phyloP scores from a whole-genome alignment of 805 yeast genomes.

The Kodamaea neixiangensis region DNA sequence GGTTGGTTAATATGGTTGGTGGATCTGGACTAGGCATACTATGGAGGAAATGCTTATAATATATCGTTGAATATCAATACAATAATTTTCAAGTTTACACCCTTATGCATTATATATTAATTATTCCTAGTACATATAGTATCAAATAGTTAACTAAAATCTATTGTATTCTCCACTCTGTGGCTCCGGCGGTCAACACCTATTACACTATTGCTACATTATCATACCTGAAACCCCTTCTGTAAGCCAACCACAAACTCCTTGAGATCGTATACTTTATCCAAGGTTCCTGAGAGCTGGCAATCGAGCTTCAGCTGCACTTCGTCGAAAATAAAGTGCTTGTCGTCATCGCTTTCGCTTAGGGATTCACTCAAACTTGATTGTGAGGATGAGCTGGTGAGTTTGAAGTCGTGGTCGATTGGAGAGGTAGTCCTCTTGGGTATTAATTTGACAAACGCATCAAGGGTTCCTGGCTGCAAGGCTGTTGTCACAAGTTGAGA shows the following conservation, averaged over 20 bases:
- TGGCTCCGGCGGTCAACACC: background rate
- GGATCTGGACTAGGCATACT: background rate
- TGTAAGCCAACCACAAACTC: constrained; percentile 19
- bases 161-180: background rate
- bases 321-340: constrained; percentile 26
- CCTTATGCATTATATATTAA: background rate
- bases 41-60: background rate
- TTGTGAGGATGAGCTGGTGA: constrained; percentile 10
- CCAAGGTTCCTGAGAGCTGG: constrained; percentile 24
- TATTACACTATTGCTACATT: background rate
- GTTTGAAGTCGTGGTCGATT: constrained; percentile 12
- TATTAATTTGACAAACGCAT: constrained; percentile 17
- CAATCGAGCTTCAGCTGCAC: constrained; percentile 23
- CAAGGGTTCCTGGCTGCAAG: constrained; percentile 10
- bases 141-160: background rate
- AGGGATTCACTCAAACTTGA: constrained; percentile 8
- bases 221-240: constrained; percentile 7
- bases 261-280: constrained; percentile 27
- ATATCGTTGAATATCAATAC: background rate
- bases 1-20: background rate
- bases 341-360: constrained; percentile 20
- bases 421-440: constrained; percentile 15
- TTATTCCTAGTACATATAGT: background rate
- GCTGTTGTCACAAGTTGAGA: constrained; percentile 11
- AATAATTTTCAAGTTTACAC: no score